Conservation (phyloP, 306 rosid genomes). For the Vigna mungo region DNA sequence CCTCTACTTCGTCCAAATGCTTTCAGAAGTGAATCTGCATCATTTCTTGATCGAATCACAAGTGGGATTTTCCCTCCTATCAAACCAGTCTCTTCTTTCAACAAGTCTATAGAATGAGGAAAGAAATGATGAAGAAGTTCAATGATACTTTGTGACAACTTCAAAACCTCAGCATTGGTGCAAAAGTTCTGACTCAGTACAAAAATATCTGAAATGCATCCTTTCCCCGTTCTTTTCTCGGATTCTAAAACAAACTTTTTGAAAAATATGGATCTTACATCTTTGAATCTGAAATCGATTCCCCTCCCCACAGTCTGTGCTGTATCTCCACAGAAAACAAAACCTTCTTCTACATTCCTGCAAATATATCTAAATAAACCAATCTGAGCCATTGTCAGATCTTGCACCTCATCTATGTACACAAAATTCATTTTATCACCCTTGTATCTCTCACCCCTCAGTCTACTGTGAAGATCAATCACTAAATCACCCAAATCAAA, state of each 20-base stretch:
- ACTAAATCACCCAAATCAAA: slow-evolving; percentile 77
- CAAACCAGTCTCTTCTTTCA: slow-evolving; percentile 67
- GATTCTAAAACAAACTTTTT: slow-evolving; percentile 57
- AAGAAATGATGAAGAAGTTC: slow-evolving; percentile 67
- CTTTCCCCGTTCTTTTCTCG: slow-evolving; percentile 49
- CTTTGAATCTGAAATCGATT: slow-evolving; percentile 76
- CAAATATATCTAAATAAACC: slow-evolving; percentile 68
- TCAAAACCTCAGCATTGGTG: slow-evolving; percentile 62
- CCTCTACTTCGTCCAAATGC: no score
- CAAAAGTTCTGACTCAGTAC: slow-evolving; percentile 67
- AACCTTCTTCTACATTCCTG: slow-evolving; percentile 74
- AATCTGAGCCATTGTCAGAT: slow-evolving; percentile 69
- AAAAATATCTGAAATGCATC: slow-evolving; percentile 55
- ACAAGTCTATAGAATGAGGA: slow-evolving; percentile 61
- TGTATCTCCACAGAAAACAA: slow-evolving; percentile 81
- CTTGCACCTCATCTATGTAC: slow-evolving; percentile 84
- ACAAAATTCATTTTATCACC: slow-evolving; percentile 67
- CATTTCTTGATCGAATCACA: slow-evolving; percentile 48
- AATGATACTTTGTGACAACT: slow-evolving; percentile 65
- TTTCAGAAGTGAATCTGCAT: slow-evolving; percentile 50
- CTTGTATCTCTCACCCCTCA: slow-evolving; percentile 44
- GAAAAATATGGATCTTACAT: slow-evolving; percentile 64
- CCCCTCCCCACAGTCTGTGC: slow-evolving; percentile 81
- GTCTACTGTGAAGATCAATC: slow-evolving; percentile 60
- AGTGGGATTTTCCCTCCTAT: slow-evolving; percentile 61